phyloP scores from a whole-genome alignment of 495 filamentous ascomycete species.

The Acidiella bohemica region DNA sequence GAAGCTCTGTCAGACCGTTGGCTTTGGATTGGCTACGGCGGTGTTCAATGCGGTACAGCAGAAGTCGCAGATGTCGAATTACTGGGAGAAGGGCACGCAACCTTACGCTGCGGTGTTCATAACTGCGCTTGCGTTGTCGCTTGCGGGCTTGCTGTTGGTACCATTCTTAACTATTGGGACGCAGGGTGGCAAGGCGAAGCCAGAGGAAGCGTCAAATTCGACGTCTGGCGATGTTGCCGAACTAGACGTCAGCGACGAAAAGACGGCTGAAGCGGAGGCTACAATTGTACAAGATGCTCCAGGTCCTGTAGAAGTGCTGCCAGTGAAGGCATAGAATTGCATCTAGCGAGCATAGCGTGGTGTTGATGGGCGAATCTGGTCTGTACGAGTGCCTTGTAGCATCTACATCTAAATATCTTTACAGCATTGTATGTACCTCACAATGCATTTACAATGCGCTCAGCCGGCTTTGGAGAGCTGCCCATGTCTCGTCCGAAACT shows the following conservation, averaged over 20 bases:
- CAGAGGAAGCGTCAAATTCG: no score
- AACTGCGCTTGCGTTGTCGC: slow-evolving; percentile 15
- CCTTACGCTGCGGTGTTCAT: slow-evolving; percentile 28
- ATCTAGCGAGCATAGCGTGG: neutral
- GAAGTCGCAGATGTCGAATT: slow-evolving; percentile 20
- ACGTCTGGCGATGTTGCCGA: no score
- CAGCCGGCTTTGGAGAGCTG: slow-evolving; percentile 11
- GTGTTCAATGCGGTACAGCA: slow-evolving; percentile 24
- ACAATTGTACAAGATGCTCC: slow-evolving; percentile 2
- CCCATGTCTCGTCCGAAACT: slow-evolving; percentile 8
- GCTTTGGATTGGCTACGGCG: slow-evolving; percentile 27
- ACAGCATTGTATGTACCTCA: no score
- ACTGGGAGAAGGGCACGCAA: slow-evolving; percentile 19
- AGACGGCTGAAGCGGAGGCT: slow-evolving; percentile 30
- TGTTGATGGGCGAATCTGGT: no score
- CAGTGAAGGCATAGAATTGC: neutral
- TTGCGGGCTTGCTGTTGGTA: slow-evolving; percentile 19
- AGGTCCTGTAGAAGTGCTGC: no score
- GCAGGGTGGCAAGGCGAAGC: slow-evolving; percentile 25
- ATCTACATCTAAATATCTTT: slow-evolving; percentile 2
- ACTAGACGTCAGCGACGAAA: no score
- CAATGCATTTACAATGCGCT: neutral
- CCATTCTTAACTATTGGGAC: slow-evolving; percentile 27
- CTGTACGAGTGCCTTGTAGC: neutral
- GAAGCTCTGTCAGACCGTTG: slow-evolving; percentile 27